phyloP scores from a whole-genome alignment of 768 basidiomycete species.

The Leccinum subgranulosum region DNA sequence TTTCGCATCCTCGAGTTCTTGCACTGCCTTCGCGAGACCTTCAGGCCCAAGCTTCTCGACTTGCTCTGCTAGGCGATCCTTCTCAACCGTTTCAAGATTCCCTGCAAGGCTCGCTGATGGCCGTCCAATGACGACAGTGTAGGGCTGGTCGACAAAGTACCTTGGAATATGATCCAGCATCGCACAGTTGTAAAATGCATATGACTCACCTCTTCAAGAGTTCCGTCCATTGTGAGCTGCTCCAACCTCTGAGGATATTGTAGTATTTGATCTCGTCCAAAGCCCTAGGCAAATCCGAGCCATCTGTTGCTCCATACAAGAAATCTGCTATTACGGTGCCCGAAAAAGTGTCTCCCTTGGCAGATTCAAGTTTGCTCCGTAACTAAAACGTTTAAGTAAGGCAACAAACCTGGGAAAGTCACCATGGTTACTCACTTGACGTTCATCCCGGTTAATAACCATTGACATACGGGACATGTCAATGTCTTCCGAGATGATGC shows the following conservation, averaged over 20 bases:
- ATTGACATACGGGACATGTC: slow-evolving; percentile 90
- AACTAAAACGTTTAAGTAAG: slow-evolving; percentile 43
- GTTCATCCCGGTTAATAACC: slow-evolving; percentile 83
- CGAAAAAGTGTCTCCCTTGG: slow-evolving; percentile 79
- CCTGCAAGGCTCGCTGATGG: slow-evolving; percentile 84
- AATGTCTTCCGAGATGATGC: slow-evolving; percentile 70
- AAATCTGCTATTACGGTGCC: slow-evolving; percentile 77
- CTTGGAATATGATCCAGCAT: slow-evolving; percentile 38
- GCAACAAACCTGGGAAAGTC: neutral
- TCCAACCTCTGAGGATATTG: slow-evolving; percentile 65
- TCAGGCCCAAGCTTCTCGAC: slow-evolving; percentile 69
- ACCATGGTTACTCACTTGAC: slow-evolving; percentile 52
- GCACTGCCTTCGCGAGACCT: slow-evolving; percentile 69
- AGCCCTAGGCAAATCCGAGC: slow-evolving; percentile 66
- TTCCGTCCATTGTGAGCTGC: slow-evolving; percentile 69
- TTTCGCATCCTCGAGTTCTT: slow-evolving; percentile 77
- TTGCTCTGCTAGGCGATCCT: slow-evolving; percentile 69
- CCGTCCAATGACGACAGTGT: slow-evolving; percentile 77
- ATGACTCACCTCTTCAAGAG: slow-evolving; percentile 66
- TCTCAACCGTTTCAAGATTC: slow-evolving; percentile 78
- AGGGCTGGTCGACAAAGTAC: slow-evolving; percentile 72
- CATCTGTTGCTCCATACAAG: slow-evolving; percentile 81
- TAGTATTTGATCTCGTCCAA: slow-evolving; percentile 82
- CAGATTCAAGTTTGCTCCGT: slow-evolving; percentile 78
- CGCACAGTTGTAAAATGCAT: neutral